Conservation (phyloP, 164 flowering plant genomes). For the Tinospora cordifolia region DNA sequence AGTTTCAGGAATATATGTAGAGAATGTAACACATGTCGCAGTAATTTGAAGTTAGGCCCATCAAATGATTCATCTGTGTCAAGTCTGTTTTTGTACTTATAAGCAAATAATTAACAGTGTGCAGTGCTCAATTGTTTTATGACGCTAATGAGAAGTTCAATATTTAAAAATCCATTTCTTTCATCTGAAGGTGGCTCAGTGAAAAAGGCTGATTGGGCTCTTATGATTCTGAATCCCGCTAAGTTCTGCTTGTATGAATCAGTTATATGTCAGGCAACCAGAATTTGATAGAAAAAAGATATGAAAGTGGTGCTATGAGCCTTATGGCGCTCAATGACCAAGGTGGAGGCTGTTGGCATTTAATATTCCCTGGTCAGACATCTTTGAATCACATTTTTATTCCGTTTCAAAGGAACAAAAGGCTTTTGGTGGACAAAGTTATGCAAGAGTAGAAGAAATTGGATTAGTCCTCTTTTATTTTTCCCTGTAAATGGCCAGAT, state of each 20-base stretch:
- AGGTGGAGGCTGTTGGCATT: conserved; percentile 89
- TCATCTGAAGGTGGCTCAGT: conserved; percentile 71
- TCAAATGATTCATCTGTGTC: background rate
- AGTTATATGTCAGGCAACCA: conserved; percentile 13
- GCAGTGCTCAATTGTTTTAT: background rate
- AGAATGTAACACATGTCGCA: background rate
- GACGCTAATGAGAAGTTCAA: background rate
- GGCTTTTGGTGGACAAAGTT: background rate
- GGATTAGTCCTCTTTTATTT: background rate
- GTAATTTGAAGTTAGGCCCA: background rate
- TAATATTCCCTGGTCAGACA: conserved; percentile 71
- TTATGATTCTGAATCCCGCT: conserved; percentile 83
- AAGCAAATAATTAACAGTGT: background rate
- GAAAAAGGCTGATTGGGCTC: conserved; percentile 88
- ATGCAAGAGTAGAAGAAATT: background rate
- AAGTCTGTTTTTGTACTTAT: background rate
- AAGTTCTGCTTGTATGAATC: background rate
- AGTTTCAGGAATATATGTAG: background rate
- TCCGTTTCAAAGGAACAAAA: background rate
- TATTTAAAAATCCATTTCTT: background rate
- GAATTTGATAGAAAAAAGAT: conserved; percentile 1
- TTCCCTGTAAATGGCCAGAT: background rate
- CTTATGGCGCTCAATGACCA: conserved; percentile 59
- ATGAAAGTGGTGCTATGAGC: conserved; percentile 55
- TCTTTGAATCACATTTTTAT: background rate